A percentile compares a stretch with the other conserved stretches of the same genome.
phyloP scores from a whole-genome alignment of 2,329 filamentous ascomycete genomes.

The Pseudopithomyces maydicus region DNA sequence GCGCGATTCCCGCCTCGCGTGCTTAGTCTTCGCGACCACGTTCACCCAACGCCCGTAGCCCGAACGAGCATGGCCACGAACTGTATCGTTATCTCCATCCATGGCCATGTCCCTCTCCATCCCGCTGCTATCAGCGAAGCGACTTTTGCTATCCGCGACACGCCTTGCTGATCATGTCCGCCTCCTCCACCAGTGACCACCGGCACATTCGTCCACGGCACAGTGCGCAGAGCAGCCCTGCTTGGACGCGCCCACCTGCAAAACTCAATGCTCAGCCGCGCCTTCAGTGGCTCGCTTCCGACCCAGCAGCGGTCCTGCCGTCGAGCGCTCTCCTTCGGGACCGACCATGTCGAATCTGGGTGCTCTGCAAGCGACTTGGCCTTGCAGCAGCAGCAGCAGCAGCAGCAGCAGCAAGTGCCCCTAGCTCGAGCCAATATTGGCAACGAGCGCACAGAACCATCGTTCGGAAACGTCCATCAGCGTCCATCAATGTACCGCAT shows the following conservation, averaged over 20 bases:
- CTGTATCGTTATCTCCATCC: slow-evolving; percentile 24
- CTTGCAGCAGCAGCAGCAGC: too few species aligned
- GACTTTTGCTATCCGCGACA: slow-evolving; percentile 20
- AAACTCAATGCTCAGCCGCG: slow-evolving; percentile 15
- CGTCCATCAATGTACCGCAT: neutral
- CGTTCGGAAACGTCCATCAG: neutral
- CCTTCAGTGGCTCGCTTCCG: slow-evolving; percentile 27
- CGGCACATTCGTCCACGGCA: slow-evolving; percentile 6
- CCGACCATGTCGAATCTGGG: slow-evolving; percentile 14
- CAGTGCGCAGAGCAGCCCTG: slow-evolving; percentile 18
- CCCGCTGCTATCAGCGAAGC: slow-evolving; percentile 15
- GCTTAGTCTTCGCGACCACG: neutral
- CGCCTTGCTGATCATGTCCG: slow-evolving; percentile 1
- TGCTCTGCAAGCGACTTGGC: neutral
- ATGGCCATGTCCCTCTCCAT: neutral
- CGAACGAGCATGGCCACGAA: slow-evolving; percentile 17
- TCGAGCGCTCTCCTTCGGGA: slow-evolving; percentile 3
- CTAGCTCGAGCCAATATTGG: neutral
- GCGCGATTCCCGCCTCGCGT: slow-evolving; percentile 17
- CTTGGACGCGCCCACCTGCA: slow-evolving; percentile 9
- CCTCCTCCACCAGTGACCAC: slow-evolving; percentile 27
- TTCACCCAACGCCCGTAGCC: slow-evolving; percentile 8
- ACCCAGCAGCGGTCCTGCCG: slow-evolving; percentile 21
- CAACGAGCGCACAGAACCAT: slow-evolving; percentile 4
- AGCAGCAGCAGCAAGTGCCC: neutral